Percentiles rank a stretch among this genome's conserved stretches.
Evolutionary conservation across 768 basidiomycete genomes (phyloP).

Genomic region (Pleurotus sapidus): DNA sequence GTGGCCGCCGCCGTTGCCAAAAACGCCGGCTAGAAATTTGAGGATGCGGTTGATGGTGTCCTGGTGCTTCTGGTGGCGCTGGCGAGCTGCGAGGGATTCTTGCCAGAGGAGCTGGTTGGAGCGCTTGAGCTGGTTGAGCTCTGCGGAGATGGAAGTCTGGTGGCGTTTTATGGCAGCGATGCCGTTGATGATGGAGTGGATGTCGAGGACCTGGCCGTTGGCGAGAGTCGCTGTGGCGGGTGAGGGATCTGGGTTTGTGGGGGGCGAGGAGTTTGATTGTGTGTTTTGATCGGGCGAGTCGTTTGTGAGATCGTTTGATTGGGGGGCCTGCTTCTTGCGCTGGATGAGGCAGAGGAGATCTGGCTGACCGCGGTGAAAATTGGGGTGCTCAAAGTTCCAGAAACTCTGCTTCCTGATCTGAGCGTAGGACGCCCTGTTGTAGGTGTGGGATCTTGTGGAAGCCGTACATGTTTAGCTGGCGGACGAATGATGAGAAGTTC

Average conservation of each 20-base stretch:
- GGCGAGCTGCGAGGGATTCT: constrained; percentile 76
- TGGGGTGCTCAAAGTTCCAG: constrained; percentile 90
- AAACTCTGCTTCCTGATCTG: constrained; percentile 79
- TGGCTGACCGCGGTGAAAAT: constrained; percentile 87
- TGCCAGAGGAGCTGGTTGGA: constrained; percentile 93
- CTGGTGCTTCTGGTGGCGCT: constrained; percentile 87
- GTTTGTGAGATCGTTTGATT: constrained; percentile 8
- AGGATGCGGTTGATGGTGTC: constrained; percentile 96
- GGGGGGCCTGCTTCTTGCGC: constrained; percentile 69
- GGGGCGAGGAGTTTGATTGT: background rate
- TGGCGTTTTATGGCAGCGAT: constrained; percentile 88
- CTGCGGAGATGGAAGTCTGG: constrained; percentile 87
- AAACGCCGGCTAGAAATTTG: constrained; percentile 91
- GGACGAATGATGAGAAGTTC: constrained; percentile 90
- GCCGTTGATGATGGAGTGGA: constrained; percentile 75
- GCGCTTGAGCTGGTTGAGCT: constrained; percentile 83
- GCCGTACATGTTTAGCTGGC: constrained; percentile 95
- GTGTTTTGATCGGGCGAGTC: too few species aligned
- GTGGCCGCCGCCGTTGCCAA: constrained; percentile 36
- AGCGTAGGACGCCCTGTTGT: constrained; percentile 88
- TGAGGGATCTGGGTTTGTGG: constrained; percentile 24
- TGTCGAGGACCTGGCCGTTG: constrained; percentile 62
- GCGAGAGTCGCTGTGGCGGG: constrained; percentile 21
- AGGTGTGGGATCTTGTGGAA: constrained; percentile 96
- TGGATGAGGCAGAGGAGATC: constrained; percentile 86